phyloP scores from a whole-genome alignment of 208 protist species.

The Novymonas esmeraldas region DNA sequence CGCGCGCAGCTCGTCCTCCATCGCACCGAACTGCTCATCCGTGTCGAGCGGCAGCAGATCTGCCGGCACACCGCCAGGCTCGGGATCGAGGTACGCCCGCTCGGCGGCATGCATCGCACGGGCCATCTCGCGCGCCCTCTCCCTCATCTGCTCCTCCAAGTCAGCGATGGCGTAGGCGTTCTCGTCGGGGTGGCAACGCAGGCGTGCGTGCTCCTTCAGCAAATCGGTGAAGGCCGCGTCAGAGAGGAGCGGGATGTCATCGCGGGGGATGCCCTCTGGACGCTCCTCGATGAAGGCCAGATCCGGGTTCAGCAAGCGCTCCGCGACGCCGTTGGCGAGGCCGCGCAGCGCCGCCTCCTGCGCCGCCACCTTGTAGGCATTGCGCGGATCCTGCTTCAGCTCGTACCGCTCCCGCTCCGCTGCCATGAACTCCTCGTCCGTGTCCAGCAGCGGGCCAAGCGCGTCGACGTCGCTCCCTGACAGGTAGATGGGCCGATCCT shows the following conservation, averaged over 20 bases:
- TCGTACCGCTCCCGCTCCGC: slow-evolving; percentile 40
- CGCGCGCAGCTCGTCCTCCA: slow-evolving; percentile 50
- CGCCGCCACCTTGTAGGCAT: slow-evolving; percentile 42
- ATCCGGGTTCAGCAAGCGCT: not conserved
- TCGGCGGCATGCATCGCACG: slow-evolving; percentile 53
- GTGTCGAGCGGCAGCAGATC: slow-evolving; percentile 57
- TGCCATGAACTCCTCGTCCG: slow-evolving; percentile 46
- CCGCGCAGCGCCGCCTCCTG: slow-evolving; percentile 47
- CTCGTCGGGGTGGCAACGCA: slow-evolving; percentile 15
- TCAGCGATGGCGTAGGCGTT: slow-evolving; percentile 25
- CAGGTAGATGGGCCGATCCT: slow-evolving; percentile 52
- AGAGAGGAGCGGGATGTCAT: slow-evolving; percentile 33
- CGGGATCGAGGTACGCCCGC: slow-evolving; percentile 50
- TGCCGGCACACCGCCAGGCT: slow-evolving; percentile 46
- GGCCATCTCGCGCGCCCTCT: slow-evolving; percentile 48
- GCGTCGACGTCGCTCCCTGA: slow-evolving; percentile 39
- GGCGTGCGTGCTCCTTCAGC: slow-evolving; percentile 26
- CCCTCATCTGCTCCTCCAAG: slow-evolving; percentile 35
- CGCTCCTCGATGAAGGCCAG: slow-evolving; percentile 44
- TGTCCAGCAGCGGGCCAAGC: slow-evolving; percentile 59
- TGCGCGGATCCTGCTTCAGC: slow-evolving; percentile 61
- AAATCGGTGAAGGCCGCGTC: slow-evolving; percentile 34
- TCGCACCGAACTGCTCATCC: slow-evolving; percentile 40
- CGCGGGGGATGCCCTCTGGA: slow-evolving; percentile 47
- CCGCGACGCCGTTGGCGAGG: slow-evolving; percentile 30